phyloP scores from a whole-genome alignment of 768 basidiomycete genomes.

The Candolleomyces efflorescens region DNA sequence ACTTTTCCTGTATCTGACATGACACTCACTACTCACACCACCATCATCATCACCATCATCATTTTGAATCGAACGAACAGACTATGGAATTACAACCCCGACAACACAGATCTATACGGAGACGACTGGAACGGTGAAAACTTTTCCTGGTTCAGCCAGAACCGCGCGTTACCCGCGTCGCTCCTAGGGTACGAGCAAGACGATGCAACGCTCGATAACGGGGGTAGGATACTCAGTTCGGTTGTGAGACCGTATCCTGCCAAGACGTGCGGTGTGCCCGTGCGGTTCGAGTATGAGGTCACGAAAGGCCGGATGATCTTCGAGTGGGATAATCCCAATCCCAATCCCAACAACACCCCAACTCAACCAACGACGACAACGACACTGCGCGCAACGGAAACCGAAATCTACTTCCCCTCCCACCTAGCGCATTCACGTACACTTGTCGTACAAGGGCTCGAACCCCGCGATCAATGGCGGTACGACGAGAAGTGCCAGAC shows the following conservation, averaged over 20 bases:
- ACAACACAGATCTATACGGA: slow-evolving; percentile 72
- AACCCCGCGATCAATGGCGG: slow-evolving; percentile 41
- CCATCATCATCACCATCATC: too few species aligned
- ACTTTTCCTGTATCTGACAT: too few species aligned
- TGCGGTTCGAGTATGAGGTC: slow-evolving; percentile 72
- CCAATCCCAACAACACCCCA: neutral
- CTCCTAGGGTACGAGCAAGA: slow-evolving; percentile 56
- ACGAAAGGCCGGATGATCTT: slow-evolving; percentile 63
- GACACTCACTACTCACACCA: too few species aligned
- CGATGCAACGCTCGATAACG: slow-evolving; percentile 74
- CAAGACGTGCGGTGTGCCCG: slow-evolving; percentile 84
- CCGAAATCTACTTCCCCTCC: slow-evolving; percentile 81
- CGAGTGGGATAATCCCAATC: slow-evolving; percentile 49
- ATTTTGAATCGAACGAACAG: slow-evolving; percentile 35
- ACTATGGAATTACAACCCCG: slow-evolving; percentile 93
- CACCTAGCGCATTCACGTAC: slow-evolving; percentile 52
- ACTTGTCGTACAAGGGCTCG: slow-evolving; percentile 56
- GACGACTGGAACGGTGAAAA: slow-evolving; percentile 97
- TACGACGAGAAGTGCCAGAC: slow-evolving; percentile 73
- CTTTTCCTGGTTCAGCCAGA: slow-evolving; percentile 87
- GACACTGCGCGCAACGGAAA: slow-evolving; percentile 44
- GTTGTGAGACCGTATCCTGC: slow-evolving; percentile 90
- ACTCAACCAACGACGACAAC: slow-evolving; percentile 15
- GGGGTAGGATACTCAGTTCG: slow-evolving; percentile 70
- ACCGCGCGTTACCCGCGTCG: slow-evolving; percentile 51